Conservation (phyloP, 371 early-diverging fungal genomes). For the Apophysomyces variabilis region DNA sequence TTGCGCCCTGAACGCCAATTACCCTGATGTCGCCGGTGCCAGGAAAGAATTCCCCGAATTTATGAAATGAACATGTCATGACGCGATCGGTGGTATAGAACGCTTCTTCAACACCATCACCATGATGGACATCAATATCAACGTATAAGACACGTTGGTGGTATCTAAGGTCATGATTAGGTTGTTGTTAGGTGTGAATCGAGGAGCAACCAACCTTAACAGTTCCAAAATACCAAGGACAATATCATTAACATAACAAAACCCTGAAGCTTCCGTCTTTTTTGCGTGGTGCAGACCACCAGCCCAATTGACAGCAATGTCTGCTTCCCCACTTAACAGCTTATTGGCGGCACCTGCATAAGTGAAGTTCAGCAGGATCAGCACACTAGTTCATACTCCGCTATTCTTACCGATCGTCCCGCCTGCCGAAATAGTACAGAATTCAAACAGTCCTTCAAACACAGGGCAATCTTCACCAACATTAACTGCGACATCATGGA, state of each 20-base stretch:
- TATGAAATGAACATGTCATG: conserved; percentile 97
- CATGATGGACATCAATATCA: conserved; percentile 98
- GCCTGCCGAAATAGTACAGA: conserved; percentile 92
- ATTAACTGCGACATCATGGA: conserved; percentile 63
- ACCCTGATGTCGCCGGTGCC: conserved; percentile 78
- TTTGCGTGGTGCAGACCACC: conserved; percentile 98
- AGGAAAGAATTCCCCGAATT: conserved; percentile 97
- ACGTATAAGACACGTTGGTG: conserved; percentile 94
- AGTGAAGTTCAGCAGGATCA: background rate
- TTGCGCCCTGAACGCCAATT: background rate
- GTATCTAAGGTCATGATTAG: conserved; percentile 77
- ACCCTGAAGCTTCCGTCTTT: conserved; percentile 92
- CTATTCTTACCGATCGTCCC: conserved; percentile 83
- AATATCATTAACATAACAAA: conserved; percentile 98
- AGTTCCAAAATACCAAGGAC: conserved; percentile 93
- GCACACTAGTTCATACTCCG: background rate
- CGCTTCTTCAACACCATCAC: conserved; percentile 98
- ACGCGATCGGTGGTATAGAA: conserved; percentile 97
- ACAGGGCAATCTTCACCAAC: conserved; percentile 98
- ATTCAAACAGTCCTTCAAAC: conserved; percentile 97
- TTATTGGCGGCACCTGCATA: conserved; percentile 85
- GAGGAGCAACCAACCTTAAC: conserved; percentile 44
- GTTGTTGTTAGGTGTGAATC: conserved; percentile 84
- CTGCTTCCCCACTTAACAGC: conserved; percentile 84
- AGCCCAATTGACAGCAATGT: conserved; percentile 96